These are phyloP conservation scores for Ensete glaucum DNA, from an alignment of 176 grass and related monocot species.

Conservation along the genomic window DNA sequence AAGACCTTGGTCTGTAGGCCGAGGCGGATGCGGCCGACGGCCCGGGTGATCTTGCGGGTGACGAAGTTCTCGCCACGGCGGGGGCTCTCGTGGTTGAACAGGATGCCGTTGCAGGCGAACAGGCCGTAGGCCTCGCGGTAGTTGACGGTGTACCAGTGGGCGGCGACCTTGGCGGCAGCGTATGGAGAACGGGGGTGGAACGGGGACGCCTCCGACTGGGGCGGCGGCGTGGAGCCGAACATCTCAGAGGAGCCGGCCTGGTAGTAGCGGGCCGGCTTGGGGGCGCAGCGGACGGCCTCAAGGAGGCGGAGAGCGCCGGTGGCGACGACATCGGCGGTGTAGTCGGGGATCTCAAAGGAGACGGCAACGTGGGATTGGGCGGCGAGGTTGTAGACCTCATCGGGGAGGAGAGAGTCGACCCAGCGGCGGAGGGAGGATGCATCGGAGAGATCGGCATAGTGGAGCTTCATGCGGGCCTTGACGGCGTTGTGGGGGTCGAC, in stretches of 20 bases:
- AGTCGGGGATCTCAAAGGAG: slow-evolving; percentile 97
- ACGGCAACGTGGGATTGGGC: slow-evolving; percentile 95
- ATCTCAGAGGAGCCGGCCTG: slow-evolving; percentile 96
- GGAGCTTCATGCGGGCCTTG: slow-evolving; percentile 78
- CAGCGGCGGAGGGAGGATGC: slow-evolving; percentile 88
- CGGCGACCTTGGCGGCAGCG: slow-evolving; percentile 92
- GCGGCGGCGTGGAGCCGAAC: slow-evolving; percentile 95
- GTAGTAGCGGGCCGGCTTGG: slow-evolving; percentile 61
- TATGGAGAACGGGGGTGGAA: slow-evolving; percentile 96
- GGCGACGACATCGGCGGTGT: slow-evolving; percentile 86
- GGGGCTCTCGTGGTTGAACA: slow-evolving; percentile 98
- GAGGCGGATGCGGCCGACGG: slow-evolving; percentile 81
- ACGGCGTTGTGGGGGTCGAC: slow-evolving; percentile 73
- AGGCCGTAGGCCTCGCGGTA: slow-evolving; percentile 91
- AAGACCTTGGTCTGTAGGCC: slow-evolving; percentile 98
- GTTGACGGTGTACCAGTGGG: slow-evolving; percentile 99
- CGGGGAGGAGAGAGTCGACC: slow-evolving; percentile 69
- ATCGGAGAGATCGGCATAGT: slow-evolving; percentile 98
- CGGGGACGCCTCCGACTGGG: slow-evolving; percentile 59
- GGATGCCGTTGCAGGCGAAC: slow-evolving; percentile 92
- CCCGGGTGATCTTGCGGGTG: slow-evolving; percentile 97
- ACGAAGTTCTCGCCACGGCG: slow-evolving; percentile 98
- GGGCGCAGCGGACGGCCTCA: slow-evolving; percentile 69
- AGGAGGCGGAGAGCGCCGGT: slow-evolving; percentile 91
- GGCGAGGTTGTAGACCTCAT: slow-evolving; percentile 99